phyloP scores from a whole-genome alignment of 2,329 filamentous ascomycete genomes.

The Penicillium sumatraense region DNA sequence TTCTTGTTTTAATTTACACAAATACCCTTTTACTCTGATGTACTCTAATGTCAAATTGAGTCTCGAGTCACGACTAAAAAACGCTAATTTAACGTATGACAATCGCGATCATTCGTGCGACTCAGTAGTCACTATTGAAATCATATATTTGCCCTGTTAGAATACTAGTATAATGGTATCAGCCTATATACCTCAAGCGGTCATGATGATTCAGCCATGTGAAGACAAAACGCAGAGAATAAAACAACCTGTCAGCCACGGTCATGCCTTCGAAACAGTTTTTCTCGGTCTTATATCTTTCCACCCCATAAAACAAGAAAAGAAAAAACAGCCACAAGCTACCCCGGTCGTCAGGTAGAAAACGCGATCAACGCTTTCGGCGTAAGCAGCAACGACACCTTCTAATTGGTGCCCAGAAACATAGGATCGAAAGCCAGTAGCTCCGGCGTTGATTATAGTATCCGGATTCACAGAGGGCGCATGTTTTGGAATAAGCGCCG shows the following conservation, averaged over 20 bases:
- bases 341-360: not conserved
- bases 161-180: no score
- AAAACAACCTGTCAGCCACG: not conserved
- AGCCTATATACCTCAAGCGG: no score
- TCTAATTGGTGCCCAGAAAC: not conserved
- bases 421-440: not conserved
- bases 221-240: not conserved
- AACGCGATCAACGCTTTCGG: not conserved
- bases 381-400: not conserved
- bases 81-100: no score
- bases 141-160: no score
- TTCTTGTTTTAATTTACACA: no score
- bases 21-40: no score
- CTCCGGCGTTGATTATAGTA: not conserved
- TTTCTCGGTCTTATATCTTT: not conserved
- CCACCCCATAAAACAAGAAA: not conserved
- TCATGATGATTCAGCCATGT: no score
- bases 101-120: no score
- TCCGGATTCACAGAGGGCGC: not conserved
- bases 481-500: not conserved
- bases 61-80: no score
- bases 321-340: not conserved
- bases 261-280: not conserved
- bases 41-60: no score
- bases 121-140: no score